phyloP scores from a whole-genome alignment of 163 green algal species.

The Volvox carteri region DNA sequence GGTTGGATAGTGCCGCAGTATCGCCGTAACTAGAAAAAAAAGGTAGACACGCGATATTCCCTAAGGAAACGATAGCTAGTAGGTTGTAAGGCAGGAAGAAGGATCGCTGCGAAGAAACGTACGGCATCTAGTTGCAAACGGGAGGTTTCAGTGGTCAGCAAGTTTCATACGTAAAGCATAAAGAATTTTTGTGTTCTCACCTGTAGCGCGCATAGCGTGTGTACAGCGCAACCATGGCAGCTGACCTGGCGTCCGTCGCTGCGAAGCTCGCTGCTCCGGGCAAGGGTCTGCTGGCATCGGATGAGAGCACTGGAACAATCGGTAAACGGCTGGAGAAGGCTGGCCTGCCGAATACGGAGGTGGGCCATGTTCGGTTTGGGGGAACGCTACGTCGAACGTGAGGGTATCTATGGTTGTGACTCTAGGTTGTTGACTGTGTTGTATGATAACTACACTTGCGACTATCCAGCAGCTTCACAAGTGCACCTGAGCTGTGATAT shows the following conservation, averaged over 20 bases:
- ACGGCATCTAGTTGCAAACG: not conserved
- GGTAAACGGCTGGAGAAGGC: conserved; percentile 92
- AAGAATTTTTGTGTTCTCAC: not conserved
- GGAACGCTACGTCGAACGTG: too few species aligned
- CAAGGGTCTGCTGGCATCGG: conserved; percentile 85
- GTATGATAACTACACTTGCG: too few species aligned
- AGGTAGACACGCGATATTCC: too few species aligned
- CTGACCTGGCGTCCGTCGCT: conserved; percentile 65
- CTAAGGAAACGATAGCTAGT: too few species aligned
- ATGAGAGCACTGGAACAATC: conserved; percentile 90
- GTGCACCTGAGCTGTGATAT: too few species aligned
- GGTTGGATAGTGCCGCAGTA: too few species aligned
- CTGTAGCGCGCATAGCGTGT: not conserved
- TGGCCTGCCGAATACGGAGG: conserved; percentile 92
- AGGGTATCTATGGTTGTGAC: too few species aligned
- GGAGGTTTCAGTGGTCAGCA: not conserved
- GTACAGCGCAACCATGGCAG: conserved; percentile 15
- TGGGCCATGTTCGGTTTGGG: too few species aligned
- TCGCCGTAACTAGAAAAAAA: too few species aligned
- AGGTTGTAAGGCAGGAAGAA: not conserved
- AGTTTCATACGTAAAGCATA: not conserved
- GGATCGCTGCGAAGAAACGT: not conserved
- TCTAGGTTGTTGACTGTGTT: too few species aligned
- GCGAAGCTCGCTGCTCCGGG: conserved; percentile 69
- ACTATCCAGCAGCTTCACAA: too few species aligned